phyloP scores from a whole-genome alignment of 2,329 filamentous ascomycete species.

The Xylariaceae sp. region DNA sequence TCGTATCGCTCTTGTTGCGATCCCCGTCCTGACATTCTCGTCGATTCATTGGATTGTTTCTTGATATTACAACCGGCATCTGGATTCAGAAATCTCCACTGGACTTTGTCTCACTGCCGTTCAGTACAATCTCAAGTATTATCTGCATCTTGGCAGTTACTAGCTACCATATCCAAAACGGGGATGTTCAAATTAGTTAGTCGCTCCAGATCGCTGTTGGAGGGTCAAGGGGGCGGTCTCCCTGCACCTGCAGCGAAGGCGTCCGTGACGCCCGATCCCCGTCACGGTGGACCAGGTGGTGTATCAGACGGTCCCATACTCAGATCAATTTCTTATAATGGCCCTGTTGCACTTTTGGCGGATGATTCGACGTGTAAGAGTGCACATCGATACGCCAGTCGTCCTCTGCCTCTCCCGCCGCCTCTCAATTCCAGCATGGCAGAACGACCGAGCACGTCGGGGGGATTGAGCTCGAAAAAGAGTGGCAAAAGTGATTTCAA shows the following conservation, averaged over 20 bases:
- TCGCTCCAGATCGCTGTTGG: constrained; percentile 24
- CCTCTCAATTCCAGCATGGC: constrained; percentile 28
- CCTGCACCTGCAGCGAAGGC: constrained; percentile 29
- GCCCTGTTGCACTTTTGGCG: constrained; percentile 18
- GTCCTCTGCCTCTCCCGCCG: constrained; percentile 24
- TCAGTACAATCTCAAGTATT: background rate
- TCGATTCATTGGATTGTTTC: constrained; percentile 1
- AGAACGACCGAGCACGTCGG: constrained; percentile 42
- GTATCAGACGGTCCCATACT: constrained; percentile 32
- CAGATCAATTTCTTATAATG: constrained; percentile 26
- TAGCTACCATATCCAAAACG: constrained; percentile 1
- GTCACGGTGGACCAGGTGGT: constrained; percentile 26
- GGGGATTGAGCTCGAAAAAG: constrained; percentile 33
- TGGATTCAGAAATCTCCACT: constrained; percentile 2
- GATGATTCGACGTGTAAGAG: constrained; percentile 13
- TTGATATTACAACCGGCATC: background rate
- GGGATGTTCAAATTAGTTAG: constrained; percentile 26
- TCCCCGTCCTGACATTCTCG: background rate
- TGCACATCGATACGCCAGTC: constrained; percentile 24
- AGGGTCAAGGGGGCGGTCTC: constrained; percentile 15
- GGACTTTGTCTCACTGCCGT: constrained; percentile 10
- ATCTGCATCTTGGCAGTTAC: no score
- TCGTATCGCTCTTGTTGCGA: background rate
- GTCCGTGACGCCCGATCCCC: constrained; percentile 29
- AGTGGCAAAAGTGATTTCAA: constrained; percentile 27